Conservation (phyloP, 768 basidiomycete species). For the Glaciozyma martinii region DNA sequence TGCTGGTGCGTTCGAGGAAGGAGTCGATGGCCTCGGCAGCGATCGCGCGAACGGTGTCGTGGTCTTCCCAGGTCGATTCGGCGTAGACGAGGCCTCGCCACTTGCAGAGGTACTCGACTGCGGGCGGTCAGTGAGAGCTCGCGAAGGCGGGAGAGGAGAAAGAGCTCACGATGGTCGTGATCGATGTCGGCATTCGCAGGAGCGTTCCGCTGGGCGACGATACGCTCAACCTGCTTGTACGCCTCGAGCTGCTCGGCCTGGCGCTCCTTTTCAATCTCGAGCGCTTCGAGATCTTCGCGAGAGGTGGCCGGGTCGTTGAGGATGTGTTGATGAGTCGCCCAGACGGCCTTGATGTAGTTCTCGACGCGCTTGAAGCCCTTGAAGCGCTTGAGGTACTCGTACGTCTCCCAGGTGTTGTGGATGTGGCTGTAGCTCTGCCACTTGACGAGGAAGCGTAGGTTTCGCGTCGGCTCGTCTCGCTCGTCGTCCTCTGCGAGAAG, state of each 20-base stretch:
- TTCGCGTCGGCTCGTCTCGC: constrained; percentile 26
- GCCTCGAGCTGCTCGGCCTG: constrained; percentile 83
- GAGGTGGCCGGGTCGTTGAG: constrained; percentile 58
- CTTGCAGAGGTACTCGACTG: constrained; percentile 87
- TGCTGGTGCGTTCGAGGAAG: constrained; percentile 65
- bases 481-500: constrained; percentile 12
- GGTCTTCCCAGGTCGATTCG: constrained; percentile 86
- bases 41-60: constrained; percentile 64
- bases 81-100: constrained; percentile 90
- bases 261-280: constrained; percentile 82
- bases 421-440: constrained; percentile 98
- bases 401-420: constrained; percentile 98
- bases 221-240: constrained; percentile 82
- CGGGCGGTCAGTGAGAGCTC: constrained; percentile 35
- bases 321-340: constrained; percentile 62
- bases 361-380: constrained; percentile 94
- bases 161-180: constrained; percentile 33
- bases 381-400: constrained; percentile 90
- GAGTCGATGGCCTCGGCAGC: constrained; percentile 69
- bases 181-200: constrained; percentile 30
- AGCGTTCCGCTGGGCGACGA: constrained; percentile 65
- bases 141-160: no score
- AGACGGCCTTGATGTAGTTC: constrained; percentile 87
- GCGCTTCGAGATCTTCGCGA: constrained; percentile 78
- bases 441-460: constrained; percentile 79